Conservation (phyloP, 805 yeast genomes). For the Komagataella pseudopastoris region DNA sequence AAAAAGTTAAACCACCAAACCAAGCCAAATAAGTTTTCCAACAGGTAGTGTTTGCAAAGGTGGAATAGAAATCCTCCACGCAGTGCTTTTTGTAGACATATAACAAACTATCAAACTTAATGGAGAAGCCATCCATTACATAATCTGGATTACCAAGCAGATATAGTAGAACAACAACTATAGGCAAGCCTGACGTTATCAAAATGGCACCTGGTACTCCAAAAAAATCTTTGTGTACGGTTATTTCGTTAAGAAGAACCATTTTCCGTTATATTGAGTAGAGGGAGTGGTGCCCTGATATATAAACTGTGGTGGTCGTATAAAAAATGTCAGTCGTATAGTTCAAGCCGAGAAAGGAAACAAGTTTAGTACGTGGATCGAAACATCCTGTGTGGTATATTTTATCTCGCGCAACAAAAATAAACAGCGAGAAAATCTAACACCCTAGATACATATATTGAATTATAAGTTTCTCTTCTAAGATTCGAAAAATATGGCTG, state of each 20-base stretch:
- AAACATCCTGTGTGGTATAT: not conserved
- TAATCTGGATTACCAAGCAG: constrained; percentile 49
- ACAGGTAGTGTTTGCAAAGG: constrained; percentile 23
- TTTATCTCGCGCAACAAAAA: too few relatives aligned
- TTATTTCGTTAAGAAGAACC: constrained; percentile 48
- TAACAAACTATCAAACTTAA: constrained; percentile 25
- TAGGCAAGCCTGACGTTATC: constrained; percentile 56
- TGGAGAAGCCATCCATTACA: constrained; percentile 30
- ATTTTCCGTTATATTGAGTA: not conserved
- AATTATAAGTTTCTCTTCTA: not conserved
- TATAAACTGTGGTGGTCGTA: not conserved
- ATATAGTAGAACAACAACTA: constrained; percentile 43
- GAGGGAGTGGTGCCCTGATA: not conserved
- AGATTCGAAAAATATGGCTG: constrained; percentile 15
- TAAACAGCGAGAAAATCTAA: too few relatives aligned
- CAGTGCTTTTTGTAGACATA: constrained; percentile 7
- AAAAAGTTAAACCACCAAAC: constrained; percentile 50
- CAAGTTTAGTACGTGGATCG: not conserved
- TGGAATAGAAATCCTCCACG: constrained; percentile 9
- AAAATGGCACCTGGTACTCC: constrained; percentile 66
- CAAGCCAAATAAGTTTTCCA: constrained; percentile 61
- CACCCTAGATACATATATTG: too few relatives aligned
- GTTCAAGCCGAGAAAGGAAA: not conserved
- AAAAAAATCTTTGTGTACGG: constrained; percentile 60
- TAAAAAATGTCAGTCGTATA: constrained; percentile 7